These are phyloP conservation scores for Zygosaccharomyces sapae DNA, from an alignment of 1,139 yeast genomes.

Conservation along the genomic window DNA sequence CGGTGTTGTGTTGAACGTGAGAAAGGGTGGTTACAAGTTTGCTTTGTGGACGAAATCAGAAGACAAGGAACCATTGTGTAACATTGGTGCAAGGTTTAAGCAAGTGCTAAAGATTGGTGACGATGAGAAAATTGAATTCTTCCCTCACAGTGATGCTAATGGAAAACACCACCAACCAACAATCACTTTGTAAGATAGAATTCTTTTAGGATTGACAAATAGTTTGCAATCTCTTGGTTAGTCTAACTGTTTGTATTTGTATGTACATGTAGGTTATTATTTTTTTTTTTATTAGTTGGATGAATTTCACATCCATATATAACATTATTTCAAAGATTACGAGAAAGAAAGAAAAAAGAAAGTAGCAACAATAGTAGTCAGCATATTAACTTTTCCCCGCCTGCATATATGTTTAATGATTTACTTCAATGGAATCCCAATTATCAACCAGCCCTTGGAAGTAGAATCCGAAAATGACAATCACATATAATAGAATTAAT, in stretches of 20 bases:
- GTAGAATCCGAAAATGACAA: constrained; percentile 78
- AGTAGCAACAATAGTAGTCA: background rate
- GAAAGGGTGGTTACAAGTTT: constrained; percentile 78
- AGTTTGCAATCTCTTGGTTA: background rate
- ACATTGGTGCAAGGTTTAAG: constrained; percentile 82
- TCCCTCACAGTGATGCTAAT: constrained; percentile 36
- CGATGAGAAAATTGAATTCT: constrained; percentile 34
- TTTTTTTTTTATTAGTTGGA: background rate
- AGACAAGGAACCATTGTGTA: constrained; percentile 55
- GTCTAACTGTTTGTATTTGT: constrained; percentile 3
- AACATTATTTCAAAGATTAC: background rate
- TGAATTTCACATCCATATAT: background rate
- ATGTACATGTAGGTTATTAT: constrained; percentile 8
- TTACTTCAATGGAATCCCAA: constrained; percentile 9
- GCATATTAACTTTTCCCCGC: background rate
- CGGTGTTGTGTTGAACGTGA: constrained; percentile 87
- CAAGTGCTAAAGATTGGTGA: constrained; percentile 35
- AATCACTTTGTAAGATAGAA: constrained; percentile 31
- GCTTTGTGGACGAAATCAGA: constrained; percentile 92
- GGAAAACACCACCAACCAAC: constrained; percentile 36
- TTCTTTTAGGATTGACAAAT: background rate
- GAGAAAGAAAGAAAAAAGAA: background rate
- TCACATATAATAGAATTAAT: constrained; percentile 71
- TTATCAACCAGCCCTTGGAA: constrained; percentile 46
- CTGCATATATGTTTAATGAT: background rate